phyloP scores from a whole-genome alignment of 305 asterid species.

The Fraxinus angustifolia region DNA sequence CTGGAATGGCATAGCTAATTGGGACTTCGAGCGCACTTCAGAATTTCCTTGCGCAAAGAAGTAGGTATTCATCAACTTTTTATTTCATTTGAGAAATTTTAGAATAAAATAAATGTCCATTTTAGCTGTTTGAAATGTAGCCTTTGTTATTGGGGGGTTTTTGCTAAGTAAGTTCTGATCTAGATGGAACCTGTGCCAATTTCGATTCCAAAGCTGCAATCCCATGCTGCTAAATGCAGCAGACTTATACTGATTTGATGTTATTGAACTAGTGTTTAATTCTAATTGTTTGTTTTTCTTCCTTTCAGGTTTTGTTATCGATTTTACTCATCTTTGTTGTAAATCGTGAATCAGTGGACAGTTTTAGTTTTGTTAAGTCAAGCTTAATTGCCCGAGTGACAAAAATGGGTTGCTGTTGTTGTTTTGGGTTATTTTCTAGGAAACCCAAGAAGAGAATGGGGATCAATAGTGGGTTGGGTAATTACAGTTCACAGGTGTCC shows the following conservation, averaged over 20 bases:
- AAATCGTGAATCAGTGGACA: constrained; percentile 20
- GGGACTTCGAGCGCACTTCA: constrained; percentile 38
- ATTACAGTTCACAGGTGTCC: constrained; percentile 47
- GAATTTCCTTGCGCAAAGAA: constrained; percentile 12
- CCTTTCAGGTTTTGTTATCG: constrained; percentile 53
- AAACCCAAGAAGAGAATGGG: constrained; percentile 46
- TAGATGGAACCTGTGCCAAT: neutral
- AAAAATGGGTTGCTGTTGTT: constrained; percentile 89
- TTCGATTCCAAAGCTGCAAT: neutral
- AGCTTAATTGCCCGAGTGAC: constrained; percentile 40
- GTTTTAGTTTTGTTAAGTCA: constrained; percentile 30
- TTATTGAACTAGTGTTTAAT: constrained; percentile 8
- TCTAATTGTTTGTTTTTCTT: constrained; percentile 17
- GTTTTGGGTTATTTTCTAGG: constrained; percentile 76
- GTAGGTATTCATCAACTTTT: constrained; percentile 21
- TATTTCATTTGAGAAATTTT: neutral
- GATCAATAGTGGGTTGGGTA: constrained; percentile 35
- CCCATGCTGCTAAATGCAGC: neutral
- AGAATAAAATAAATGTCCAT: neutral
- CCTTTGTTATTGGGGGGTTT: constrained; percentile 7
- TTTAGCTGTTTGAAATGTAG: neutral
- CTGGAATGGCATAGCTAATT: constrained; percentile 52
- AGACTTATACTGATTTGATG: constrained; percentile 7
- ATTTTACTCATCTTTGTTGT: constrained; percentile 25
- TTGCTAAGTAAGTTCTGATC: neutral